Base-by-base conservation (phyloP, 768 basidiomycete species). In the Pholiota conissans region DNA sequence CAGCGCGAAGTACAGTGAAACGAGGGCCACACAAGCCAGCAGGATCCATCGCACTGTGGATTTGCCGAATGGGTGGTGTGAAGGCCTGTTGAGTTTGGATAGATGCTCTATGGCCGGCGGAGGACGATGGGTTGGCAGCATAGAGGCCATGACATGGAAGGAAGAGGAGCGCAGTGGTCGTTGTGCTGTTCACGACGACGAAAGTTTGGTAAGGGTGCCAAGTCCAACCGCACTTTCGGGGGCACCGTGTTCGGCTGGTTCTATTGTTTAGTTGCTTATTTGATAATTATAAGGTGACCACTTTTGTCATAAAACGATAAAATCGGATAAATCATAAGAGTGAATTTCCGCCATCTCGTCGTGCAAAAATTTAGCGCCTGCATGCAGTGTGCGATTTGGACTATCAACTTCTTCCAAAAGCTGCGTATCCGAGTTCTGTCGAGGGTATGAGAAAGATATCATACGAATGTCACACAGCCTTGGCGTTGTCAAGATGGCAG, bases 61-160 rank as follows among this genome's bases (percentile, higher is more conserved):
- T 40, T 39, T 52, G 7, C 52, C 20, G 16, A 52, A 27, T 9
- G 52, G 52, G 10, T 40, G 52, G 10, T 52, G 29, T 20, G 18
- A n/a, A 20, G 26, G 16, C 24, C 37, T 52, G 37, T 28, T 52
- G 11, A 52, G 52, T 14, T 52, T 42, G 11, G 52, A 3, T 26
- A 52, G 37, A 39, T 42, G 52, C 24, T 52, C 52, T 9, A 52
- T 40, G 24, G 52, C 35, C 7, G 52, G 52, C 14, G 52, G 52
- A 29, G 52, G 37, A 27, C 52, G 52, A 29, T 52, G 52, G 11
- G n/a, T 42, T 22, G 52, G 52, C 27, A 52, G 37, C 28, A 52
- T 42, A 24, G 26, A 24, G 18, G 26, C 42, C 42, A 45, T 45
- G 22, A 13, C 42, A 22, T 24, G 22, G 22, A 10, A 18, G 8